Base-by-base conservation (phyloP, 352 stramenopile genomes). In the Aphanomyces cochlioides region DNA sequence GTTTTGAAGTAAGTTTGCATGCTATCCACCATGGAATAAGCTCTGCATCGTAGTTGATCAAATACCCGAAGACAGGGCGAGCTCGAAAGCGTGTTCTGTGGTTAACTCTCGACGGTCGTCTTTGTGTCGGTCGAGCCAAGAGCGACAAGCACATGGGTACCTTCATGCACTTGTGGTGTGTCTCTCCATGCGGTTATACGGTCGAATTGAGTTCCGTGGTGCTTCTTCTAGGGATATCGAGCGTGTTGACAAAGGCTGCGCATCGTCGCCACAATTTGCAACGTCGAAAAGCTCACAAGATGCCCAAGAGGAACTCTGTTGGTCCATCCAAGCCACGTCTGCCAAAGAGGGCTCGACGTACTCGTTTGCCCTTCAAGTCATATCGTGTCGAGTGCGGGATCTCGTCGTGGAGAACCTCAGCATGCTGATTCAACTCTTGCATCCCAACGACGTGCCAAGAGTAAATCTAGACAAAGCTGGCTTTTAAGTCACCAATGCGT, bases 251-350 rank as follows among this genome's bases (percentile, higher is more conserved):
- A 84, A 84, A 41, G 77, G 80, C 0, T 82, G 76, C 69, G 76
- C 75, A 2, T 72, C 74, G 12, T 73, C 81, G 57, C 28, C 28
- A 28, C 78, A 74, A 38, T 88, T 88, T 48, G 80, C 80, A 0
- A 82, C 83, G 48, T 88, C 78, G 3, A 70, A 78, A 58, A 85
- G 78, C 3, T 84, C 76, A 74, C 77, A 76, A n/a, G 80, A 85
- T 34, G 75, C 77, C 1, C 82, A 81, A 50, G 74, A 79, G 56
- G 76, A 83, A n/a, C 43, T 84, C 13, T 84, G 73, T 7, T 80
- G 85, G 36, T 84, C 78, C 15, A 77, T 88, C 17, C 21, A 48
- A 10, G 59, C 59, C 53, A 75, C 82, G 38, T 73, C 76, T n/a
- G 48, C 72, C 54, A 73, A 57, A 50, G 75, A 80, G 39, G 77